phyloP scores from a whole-genome alignment of 768 basidiomycete species.

The Plicaturopsis crispa region DNA sequence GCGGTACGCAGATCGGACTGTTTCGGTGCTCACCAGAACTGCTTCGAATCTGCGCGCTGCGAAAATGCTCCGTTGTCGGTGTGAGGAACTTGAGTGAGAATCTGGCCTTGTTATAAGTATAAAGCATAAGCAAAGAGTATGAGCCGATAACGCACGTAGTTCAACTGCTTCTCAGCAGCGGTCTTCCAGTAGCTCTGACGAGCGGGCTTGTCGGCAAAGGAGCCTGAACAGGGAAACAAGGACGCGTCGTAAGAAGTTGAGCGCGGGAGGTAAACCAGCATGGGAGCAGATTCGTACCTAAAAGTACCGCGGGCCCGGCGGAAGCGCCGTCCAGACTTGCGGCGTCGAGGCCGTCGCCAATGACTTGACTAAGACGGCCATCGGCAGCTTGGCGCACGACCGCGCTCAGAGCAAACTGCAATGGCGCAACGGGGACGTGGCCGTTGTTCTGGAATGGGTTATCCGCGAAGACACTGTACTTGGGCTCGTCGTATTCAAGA shows the following conservation, averaged over 20 bases:
- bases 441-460: slow-evolving; percentile 12
- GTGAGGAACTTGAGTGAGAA: too few species aligned
- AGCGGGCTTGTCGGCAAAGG: slow-evolving; percentile 1
- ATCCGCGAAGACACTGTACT: slow-evolving; percentile 18
- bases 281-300: too few species aligned
- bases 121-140: too few species aligned
- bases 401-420: slow-evolving; percentile 19
- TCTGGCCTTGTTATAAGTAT: too few species aligned
- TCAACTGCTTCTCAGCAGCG: slow-evolving; percentile 14
- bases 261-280: too few species aligned
- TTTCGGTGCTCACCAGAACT: slow-evolving; percentile 45
- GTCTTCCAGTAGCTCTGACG: slow-evolving; percentile 13
- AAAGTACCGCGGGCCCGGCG: slow-evolving; percentile 15
- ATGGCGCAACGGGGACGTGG: slow-evolving; percentile 12
- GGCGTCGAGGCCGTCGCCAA: slow-evolving; percentile 17
- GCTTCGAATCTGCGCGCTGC: slow-evolving; percentile 40
- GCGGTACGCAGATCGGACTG: neutral
- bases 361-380: slow-evolving; percentile 18
- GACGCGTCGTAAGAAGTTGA: too few species aligned
- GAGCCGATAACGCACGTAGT: slow-evolving; percentile 17
- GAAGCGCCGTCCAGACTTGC: slow-evolving; percentile 21
- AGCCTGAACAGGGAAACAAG: too few species aligned
- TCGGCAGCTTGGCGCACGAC: slow-evolving; percentile 18
- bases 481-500: slow-evolving; percentile 15
- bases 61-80: slow-evolving; percentile 44